Evolutionary conservation across 1,139 yeast genomes (phyloP), one percentile per base, ranked within the genome.

Genomic region (Blastobotrys proliferans): DNA sequence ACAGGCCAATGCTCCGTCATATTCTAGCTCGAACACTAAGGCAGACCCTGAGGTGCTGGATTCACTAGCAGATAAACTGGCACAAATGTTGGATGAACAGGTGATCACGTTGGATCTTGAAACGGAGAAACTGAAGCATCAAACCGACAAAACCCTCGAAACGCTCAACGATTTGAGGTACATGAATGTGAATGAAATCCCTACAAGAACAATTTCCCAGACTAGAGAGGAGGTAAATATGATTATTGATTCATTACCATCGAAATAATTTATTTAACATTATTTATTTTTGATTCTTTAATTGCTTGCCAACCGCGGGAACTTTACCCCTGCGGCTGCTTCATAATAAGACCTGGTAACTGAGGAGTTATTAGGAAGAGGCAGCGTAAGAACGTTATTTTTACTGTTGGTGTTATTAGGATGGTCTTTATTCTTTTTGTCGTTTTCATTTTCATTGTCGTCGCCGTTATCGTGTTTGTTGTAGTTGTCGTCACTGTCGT

Each of bases 91-190:
- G 9, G 43, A 40, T 21, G 43, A 40, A 13, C 34, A 20, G 14
- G 22, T 21, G 3, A 33, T 40, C 14, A 19, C 28, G 16, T 10
- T 28, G 6, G 34, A 34, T 22, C 20, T 32, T 25, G 40, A 39
- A 17, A 17, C 43, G 10, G 31, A 27, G 1, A 27, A 35, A 11
- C 30, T 48, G 16, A 11, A 19, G 16, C 27, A 14, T 14, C 13
- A 33, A 18, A n/a, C 34, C 6, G 20, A 34, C 9, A 16, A 26
- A 11, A 16, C 21, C 1, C 28, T 44, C 14, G 49, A 46, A 28
- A 35, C 45, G 43, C 35, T 46, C n/a, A 46, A 43, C 31, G 49
- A 46, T 32, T 19, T 46, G 14, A n/a, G 42, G 13, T 43, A 43
- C 22, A 16, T 22, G 17, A 10, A 18, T 4, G 28, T 9, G 5